phyloP scores from a whole-genome alignment of 192 early-diverging fungal species.

The Paraglomus occultum region DNA sequence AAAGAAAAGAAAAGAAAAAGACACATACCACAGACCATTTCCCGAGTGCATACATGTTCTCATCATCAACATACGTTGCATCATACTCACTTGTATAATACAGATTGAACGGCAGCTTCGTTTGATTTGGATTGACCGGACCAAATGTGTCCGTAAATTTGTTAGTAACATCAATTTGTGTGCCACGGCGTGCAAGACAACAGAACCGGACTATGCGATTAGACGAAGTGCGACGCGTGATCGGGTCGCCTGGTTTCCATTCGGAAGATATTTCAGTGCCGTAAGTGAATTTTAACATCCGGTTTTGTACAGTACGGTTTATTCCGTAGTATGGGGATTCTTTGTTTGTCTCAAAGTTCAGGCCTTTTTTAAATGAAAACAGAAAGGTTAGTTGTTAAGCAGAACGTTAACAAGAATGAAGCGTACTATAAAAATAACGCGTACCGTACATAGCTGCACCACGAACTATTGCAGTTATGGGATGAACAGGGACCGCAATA shows the following conservation, averaged over 20 bases:
- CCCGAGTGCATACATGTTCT: conserved; percentile 20
- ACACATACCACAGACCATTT: conserved; percentile 11
- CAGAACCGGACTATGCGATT: conserved; percentile 13
- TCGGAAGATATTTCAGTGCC: conserved; percentile 21
- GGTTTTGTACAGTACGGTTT: conserved; percentile 9
- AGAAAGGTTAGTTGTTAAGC: too few relatives aligned
- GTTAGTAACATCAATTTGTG: conserved; percentile 17
- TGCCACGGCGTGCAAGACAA: conserved; percentile 16
- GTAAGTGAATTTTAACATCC: conserved; percentile 19
- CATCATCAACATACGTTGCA: conserved; percentile 27
- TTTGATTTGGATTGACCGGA: conserved; percentile 23
- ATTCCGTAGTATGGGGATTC: too few relatives aligned
- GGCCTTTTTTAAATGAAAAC: too few relatives aligned
- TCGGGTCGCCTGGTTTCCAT: conserved; percentile 19
- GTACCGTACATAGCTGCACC: conserved; percentile 52
- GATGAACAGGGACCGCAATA: conserved; percentile 49
- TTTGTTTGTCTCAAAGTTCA: neutral
- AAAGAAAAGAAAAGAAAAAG: neutral
- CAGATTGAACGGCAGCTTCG: conserved; percentile 16
- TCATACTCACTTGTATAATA: conserved; percentile 12
- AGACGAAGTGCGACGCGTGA: neutral
- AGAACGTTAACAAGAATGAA: too few relatives aligned
- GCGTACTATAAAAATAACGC: too few relatives aligned
- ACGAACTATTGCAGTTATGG: conserved; percentile 50
- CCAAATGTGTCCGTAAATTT: conserved; percentile 20